Percentiles rank a stretch among this genome's conserved stretches.
Conservation (phyloP, 2,329 filamentous ascomycete species). For the Anisogramma anomala region DNA sequence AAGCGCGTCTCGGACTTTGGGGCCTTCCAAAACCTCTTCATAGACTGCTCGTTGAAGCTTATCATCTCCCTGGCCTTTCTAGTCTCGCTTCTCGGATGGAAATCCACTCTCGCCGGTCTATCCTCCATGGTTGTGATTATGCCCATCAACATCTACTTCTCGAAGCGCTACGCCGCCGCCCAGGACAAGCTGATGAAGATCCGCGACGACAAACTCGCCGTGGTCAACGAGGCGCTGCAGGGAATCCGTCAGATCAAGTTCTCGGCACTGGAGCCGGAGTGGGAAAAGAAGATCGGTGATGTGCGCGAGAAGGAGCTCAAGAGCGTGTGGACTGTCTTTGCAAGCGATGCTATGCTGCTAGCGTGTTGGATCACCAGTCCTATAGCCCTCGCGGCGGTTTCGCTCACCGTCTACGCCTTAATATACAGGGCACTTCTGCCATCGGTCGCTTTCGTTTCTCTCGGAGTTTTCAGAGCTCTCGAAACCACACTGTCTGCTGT, state of each 20-base stretch:
- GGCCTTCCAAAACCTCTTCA: constrained; percentile 54
- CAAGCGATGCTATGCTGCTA: constrained; percentile 50
- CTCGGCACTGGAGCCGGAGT: constrained; percentile 61
- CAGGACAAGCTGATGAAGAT: constrained; percentile 65
- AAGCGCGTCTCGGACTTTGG: constrained; percentile 58
- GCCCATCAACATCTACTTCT: constrained; percentile 57
- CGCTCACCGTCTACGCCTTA: constrained; percentile 56
- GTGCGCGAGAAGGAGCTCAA: constrained; percentile 55
- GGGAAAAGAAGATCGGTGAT: constrained; percentile 57
- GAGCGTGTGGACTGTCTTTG: constrained; percentile 55
- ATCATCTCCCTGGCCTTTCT: constrained; percentile 56
- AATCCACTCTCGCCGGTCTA: constrained; percentile 54
- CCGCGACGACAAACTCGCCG: constrained; percentile 61
- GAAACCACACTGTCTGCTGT: constrained; percentile 60
- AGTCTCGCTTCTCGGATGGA: constrained; percentile 59
- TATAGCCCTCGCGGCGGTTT: constrained; percentile 59
- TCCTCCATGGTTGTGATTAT: constrained; percentile 50
- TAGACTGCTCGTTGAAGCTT: constrained; percentile 51
- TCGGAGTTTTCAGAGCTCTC: constrained; percentile 62
- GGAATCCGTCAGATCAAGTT: constrained; percentile 82
- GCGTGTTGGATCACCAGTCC: constrained; percentile 64
- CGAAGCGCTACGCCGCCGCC: constrained; percentile 50
- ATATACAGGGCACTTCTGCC: constrained; percentile 52
- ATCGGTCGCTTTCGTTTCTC: constrained; percentile 68
- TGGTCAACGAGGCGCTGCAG: constrained; percentile 65